Conservation (phyloP, 2,329 filamentous ascomycete species). For the Fusarium dlaminii region DNA sequence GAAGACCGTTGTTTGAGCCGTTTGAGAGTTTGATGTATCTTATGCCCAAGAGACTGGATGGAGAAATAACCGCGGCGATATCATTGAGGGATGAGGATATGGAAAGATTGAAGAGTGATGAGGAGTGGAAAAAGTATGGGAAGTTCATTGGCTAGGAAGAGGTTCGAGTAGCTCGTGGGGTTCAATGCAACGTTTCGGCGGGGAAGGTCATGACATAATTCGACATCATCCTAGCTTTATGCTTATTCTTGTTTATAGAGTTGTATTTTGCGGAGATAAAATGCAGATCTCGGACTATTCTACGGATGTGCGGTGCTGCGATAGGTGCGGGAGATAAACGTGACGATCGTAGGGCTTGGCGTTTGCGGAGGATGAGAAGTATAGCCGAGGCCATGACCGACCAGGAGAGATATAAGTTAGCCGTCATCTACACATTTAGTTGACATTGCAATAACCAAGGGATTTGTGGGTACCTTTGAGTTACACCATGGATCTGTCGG, state of each 20-base stretch:
- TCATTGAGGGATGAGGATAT: constrained; percentile 60
- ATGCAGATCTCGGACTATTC: constrained; percentile 13
- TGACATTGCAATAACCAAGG: fast-evolving
- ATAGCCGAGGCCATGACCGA: background rate
- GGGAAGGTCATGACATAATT: background rate
- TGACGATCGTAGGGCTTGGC: constrained; percentile 21
- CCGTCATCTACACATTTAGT: background rate
- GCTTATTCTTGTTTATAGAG: background rate
- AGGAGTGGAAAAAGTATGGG: constrained; percentile 47
- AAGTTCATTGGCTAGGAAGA: constrained; percentile 25
- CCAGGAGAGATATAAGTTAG: background rate
- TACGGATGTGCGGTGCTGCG: background rate
- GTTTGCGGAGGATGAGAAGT: background rate
- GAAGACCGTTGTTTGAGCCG: constrained; percentile 57
- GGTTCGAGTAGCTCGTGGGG: background rate
- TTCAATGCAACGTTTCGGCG: background rate
- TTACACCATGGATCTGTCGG: background rate
- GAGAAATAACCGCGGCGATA: constrained; percentile 55
- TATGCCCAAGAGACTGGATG: constrained; percentile 55
- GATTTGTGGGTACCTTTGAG: fast-evolving
- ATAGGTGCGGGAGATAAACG: constrained; percentile 19
- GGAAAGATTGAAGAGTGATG: constrained; percentile 53
- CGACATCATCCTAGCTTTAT: background rate
- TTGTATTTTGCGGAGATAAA: background rate
- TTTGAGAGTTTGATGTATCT: constrained; percentile 61